Percentiles rank a stretch among this genome's conserved stretches.
Conservation (phyloP, 345 rosid genomes). For the Arabis alpina region DNA sequence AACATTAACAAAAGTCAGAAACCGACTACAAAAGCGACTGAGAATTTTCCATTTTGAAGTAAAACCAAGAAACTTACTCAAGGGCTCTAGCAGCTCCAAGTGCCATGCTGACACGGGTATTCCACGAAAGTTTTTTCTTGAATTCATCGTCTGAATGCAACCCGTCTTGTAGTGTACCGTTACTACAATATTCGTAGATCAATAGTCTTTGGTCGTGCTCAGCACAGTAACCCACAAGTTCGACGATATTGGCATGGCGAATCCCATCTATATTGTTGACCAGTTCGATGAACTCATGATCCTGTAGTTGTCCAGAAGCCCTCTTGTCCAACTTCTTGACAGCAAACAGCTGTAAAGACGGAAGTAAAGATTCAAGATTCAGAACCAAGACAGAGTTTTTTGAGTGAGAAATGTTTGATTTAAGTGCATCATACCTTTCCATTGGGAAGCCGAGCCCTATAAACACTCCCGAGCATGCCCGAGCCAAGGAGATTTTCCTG, state of each 20-base stretch:
- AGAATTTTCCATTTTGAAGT: neutral
- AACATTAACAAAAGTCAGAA: conserved; percentile 16
- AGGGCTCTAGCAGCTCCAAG: conserved; percentile 96
- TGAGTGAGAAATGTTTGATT: neutral
- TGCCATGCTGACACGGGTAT: conserved; percentile 75
- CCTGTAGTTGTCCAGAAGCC: conserved; percentile 68
- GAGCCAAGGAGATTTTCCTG: conserved; percentile 84
- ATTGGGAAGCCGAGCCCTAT: conserved; percentile 80
- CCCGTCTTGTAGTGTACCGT: conserved; percentile 80
- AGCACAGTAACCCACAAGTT: conserved; percentile 92
- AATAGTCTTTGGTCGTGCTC: conserved; percentile 95
- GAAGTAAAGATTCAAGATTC: conserved; percentile 25
- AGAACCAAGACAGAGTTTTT: conserved; percentile 4
- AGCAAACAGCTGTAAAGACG: conserved; percentile 68
- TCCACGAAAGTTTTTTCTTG: conserved; percentile 74
- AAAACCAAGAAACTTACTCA: conserved; percentile 63
- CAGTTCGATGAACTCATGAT: conserved; percentile 77
- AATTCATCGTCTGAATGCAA: conserved; percentile 85
- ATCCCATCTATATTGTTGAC: conserved; percentile 79
- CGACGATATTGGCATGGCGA: conserved; percentile 84
- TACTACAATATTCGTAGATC: conserved; percentile 84
- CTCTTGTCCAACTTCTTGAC: conserved; percentile 90
- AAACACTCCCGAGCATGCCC: conserved; percentile 96
- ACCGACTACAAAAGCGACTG: neutral
- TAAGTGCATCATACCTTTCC: conserved; percentile 62